Evolutionary conservation across 1,284 basidiomycete genomes (phyloP).

Genomic region (Xerocomus amazonicus): DNA sequence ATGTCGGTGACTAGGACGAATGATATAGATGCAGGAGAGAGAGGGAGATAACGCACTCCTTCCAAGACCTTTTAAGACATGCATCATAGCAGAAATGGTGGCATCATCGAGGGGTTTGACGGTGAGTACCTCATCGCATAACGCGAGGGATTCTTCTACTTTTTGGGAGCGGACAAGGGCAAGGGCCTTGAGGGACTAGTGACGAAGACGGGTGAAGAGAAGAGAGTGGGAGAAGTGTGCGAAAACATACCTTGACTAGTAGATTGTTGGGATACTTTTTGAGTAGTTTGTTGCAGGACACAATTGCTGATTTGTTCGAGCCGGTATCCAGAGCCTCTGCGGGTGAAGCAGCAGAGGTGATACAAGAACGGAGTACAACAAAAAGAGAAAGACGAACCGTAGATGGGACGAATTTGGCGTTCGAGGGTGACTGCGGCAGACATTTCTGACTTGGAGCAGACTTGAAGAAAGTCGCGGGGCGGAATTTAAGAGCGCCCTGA

Average conservation of each 20-base stretch:
- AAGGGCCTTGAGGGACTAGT: conserved; percentile 73
- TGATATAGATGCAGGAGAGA: conserved; percentile 2
- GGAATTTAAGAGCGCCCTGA: not conserved
- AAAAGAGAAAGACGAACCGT: conserved; percentile 46
- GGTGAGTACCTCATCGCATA: conserved; percentile 77
- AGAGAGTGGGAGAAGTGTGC: not conserved
- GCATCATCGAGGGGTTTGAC: conserved; percentile 65
- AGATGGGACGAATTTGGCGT: conserved; percentile 76
- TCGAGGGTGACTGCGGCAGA: conserved; percentile 54
- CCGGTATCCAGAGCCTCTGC: conserved; percentile 79
- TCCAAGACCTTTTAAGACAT: conserved; percentile 71
- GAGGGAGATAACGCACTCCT: conserved; percentile 50
- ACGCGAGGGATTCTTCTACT: conserved; percentile 71
- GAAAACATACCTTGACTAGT: conserved; percentile 59
- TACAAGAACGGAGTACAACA: not conserved
- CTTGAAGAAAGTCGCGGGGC: not conserved
- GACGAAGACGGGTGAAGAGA: conserved; percentile 1
- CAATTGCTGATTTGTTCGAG: conserved; percentile 80
- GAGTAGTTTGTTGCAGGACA: conserved; percentile 79
- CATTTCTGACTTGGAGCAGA: conserved; percentile 19
- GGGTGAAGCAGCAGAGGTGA: conserved; percentile 4
- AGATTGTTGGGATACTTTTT: conserved; percentile 75
- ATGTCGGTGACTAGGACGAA: conserved; percentile 60
- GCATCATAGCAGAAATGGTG: conserved; percentile 75
- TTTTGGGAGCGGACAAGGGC: conserved; percentile 79